Conservation (phyloP, 1,284 basidiomycete genomes). For the Trichosporon coremiiforme region DNA sequence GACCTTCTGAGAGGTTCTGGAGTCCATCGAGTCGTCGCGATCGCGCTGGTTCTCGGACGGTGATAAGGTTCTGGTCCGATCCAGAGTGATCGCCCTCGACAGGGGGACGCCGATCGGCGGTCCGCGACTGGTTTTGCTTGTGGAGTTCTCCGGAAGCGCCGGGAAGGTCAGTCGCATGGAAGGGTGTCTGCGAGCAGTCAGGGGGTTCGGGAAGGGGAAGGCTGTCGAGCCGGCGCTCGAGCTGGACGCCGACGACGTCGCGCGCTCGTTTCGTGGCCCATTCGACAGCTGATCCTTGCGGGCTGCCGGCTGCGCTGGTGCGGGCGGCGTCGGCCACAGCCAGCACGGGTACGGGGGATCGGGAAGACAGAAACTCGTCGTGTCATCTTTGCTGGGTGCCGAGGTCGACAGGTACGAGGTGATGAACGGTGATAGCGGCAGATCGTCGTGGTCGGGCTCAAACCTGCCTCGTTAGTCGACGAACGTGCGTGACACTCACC, state of each 20-base stretch:
- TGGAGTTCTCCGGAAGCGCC: conserved; percentile 17
- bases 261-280: conserved; percentile 24
- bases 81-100: conserved; percentile 12
- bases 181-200: conserved; percentile 44
- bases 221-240: conserved; percentile 20
- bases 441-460: conserved; percentile 51
- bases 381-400: conserved; percentile 26
- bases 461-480: conserved; percentile 34
- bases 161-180: conserved; percentile 51
- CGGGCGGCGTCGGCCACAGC: conserved; percentile 45
- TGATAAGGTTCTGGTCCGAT: neutral
- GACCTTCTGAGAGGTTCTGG: conserved; percentile 18
- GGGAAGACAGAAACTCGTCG: conserved; percentile 41
- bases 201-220: conserved; percentile 51
- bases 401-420: conserved; percentile 40
- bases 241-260: conserved; percentile 20
- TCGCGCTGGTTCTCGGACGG: neutral
- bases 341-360: conserved; percentile 46
- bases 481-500: conserved; percentile 34
- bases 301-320: neutral
- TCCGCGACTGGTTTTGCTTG: neutral
- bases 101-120: conserved; percentile 11
- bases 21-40: conserved; percentile 12
- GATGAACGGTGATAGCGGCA: conserved; percentile 47
- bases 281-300: conserved; percentile 1